A percentile compares a stretch with the other conserved stretches of the same genome.
Conservation (phyloP, 2,329 filamentous ascomycete genomes). For the Macrophomina phaseolina region DNA sequence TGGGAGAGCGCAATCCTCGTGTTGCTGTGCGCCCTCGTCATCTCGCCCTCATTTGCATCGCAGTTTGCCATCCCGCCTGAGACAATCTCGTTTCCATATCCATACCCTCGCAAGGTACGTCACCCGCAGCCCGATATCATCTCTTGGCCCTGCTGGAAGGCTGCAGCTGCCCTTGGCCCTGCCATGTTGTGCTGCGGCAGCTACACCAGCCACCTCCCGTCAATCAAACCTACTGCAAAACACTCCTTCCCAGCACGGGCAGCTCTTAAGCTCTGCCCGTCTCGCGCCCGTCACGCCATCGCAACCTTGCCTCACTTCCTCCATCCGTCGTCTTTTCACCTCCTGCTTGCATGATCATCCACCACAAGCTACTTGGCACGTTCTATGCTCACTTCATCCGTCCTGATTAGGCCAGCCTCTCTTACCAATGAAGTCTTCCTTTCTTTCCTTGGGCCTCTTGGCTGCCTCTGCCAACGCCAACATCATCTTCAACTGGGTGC, state of each 20-base stretch:
- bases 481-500: slow-evolving; percentile 56
- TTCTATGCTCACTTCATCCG: slow-evolving; percentile 13
- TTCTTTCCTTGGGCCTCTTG: slow-evolving; percentile 29
- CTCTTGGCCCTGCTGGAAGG: slow-evolving; percentile 15
- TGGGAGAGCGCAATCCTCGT: neutral
- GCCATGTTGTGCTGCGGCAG: neutral
- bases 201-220: slow-evolving; percentile 8
- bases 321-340: neutral
- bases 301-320: neutral
- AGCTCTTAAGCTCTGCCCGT: too few species aligned
- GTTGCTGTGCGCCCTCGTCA: neutral
- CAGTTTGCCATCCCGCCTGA: neutral
- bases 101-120: slow-evolving; percentile 1
- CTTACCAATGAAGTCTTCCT: slow-evolving; percentile 23
- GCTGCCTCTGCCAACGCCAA: slow-evolving; percentile 50
- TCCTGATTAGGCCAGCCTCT: slow-evolving; percentile 11
- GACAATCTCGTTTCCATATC: slow-evolving; percentile 1
- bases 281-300: neutral
- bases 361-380: neutral
- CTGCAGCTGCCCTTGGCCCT: slow-evolving; percentile 18
- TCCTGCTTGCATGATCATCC: slow-evolving; percentile 6
- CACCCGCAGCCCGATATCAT: neutral
- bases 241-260: neutral
- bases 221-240: neutral
- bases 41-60: neutral